Conservation (phyloP, 495 filamentous ascomycete species). For the Chaetomium tenue region DNA sequence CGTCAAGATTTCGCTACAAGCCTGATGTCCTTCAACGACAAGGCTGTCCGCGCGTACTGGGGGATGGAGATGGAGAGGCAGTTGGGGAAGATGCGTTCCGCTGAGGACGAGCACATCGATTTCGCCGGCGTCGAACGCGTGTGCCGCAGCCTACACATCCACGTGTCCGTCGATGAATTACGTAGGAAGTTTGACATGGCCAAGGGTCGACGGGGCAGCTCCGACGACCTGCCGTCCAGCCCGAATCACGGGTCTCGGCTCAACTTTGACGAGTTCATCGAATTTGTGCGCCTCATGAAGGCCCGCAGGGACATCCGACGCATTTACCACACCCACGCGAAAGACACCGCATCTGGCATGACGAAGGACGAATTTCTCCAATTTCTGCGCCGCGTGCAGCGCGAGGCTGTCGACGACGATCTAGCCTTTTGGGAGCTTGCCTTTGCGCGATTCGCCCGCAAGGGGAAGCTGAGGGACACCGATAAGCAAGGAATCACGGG, state of each 20-base stretch:
- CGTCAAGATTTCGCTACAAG: slow-evolving; percentile 86
- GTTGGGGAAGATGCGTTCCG: slow-evolving; percentile 52
- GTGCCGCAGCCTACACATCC: slow-evolving; percentile 84
- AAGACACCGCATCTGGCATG: slow-evolving; percentile 59
- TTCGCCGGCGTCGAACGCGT: slow-evolving; percentile 73
- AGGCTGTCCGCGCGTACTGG: slow-evolving; percentile 79
- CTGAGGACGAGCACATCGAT: slow-evolving; percentile 68
- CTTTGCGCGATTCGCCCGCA: slow-evolving; percentile 73
- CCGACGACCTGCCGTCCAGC: slow-evolving; percentile 17
- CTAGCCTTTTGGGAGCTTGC: slow-evolving; percentile 63
- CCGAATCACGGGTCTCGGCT: slow-evolving; percentile 56
- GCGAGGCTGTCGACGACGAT: slow-evolving; percentile 68
- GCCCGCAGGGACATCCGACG: slow-evolving; percentile 73
- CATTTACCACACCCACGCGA: slow-evolving; percentile 59
- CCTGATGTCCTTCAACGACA: slow-evolving; percentile 75
- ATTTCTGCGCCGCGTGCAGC: slow-evolving; percentile 74
- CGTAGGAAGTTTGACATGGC: slow-evolving; percentile 72
- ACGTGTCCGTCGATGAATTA: slow-evolving; percentile 72
- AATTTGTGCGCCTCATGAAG: slow-evolving; percentile 79
- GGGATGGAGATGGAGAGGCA: slow-evolving; percentile 75
- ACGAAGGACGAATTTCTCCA: slow-evolving; percentile 66
- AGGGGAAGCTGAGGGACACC: slow-evolving; percentile 55
- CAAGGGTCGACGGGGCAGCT: slow-evolving; percentile 47
- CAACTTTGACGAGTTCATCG: slow-evolving; percentile 71
- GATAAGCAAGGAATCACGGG: slow-evolving; percentile 38